Conservation (phyloP, 2,329 filamentous ascomycete genomes). For the Thelonectria blattea region DNA sequence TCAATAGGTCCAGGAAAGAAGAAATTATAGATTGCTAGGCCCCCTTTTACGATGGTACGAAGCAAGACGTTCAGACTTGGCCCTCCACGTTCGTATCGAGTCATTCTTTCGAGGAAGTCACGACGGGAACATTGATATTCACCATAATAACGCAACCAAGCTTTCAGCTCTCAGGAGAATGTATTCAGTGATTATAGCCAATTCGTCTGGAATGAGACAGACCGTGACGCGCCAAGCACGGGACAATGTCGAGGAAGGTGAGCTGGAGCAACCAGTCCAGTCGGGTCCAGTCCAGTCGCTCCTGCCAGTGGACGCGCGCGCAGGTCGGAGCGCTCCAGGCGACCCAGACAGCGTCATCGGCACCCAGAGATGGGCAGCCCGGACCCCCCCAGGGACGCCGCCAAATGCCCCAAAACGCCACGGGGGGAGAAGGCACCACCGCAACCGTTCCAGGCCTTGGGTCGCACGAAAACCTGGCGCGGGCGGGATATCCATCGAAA, state of each 20-base stretch:
- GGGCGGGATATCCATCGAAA: conserved; percentile 33
- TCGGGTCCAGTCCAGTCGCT: no score
- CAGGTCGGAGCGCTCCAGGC: conserved; percentile 21
- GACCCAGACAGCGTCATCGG: conserved; percentile 14
- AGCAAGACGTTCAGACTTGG: no score
- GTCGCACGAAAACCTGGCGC: conserved; percentile 33
- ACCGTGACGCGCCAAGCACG: conserved; percentile 9
- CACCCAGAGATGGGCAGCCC: background rate
- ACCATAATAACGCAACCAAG: no score
- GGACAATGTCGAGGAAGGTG: background rate
- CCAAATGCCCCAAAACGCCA: conserved; percentile 26
- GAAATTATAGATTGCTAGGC: no score
- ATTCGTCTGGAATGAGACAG: background rate
- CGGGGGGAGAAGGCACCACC: conserved; percentile 20
- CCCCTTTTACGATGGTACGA: no score
- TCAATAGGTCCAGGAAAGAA: no score
- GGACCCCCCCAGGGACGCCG: conserved; percentile 19
- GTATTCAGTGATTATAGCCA: no score
- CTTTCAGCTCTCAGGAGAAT: no score
- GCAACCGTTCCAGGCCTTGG: conserved; percentile 19
- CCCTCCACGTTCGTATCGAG: no score
- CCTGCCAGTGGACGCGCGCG: conserved; percentile 10
- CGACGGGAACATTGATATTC: no score
- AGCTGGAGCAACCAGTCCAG: no score
- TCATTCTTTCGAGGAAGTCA: no score